Conservation (phyloP, 139 green algal species). For the Auxenochlorella protothecoides region DNA sequence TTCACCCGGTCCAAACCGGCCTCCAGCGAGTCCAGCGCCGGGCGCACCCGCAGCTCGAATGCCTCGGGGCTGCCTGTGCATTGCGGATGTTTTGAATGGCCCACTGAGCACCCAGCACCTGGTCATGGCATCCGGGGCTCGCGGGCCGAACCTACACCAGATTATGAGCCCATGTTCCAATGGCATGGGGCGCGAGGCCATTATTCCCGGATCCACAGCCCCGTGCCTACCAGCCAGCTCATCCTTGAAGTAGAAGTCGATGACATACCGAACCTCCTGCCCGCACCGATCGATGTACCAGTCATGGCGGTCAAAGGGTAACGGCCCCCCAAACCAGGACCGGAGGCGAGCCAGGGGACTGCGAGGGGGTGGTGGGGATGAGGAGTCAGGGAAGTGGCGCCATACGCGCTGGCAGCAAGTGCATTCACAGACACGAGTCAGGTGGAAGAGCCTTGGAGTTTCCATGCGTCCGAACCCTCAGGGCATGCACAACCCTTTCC, state of each 20-base stretch:
- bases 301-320: slow-evolving; percentile 91
- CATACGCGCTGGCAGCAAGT: not conserved
- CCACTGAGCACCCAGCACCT: too few species aligned
- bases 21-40: slow-evolving; percentile 69
- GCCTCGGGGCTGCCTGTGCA: slow-evolving; percentile 33
- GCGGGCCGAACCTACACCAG: too few species aligned
- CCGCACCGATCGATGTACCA: slow-evolving; percentile 86
- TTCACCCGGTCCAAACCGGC: slow-evolving; percentile 72
- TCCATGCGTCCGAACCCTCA: too few species aligned
- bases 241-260: slow-evolving; percentile 97
- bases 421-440: too few species aligned
- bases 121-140: too few species aligned
- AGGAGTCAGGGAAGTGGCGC: not conserved
- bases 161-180: too few species aligned
- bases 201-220: too few species aligned
- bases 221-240: slow-evolving; percentile 55
- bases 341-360: slow-evolving; percentile 66
- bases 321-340: slow-evolving; percentile 42
- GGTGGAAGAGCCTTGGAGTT: too few species aligned
- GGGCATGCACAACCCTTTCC: too few species aligned
- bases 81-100: too few species aligned
- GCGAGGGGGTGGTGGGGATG: not conserved
- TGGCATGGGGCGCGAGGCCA: too few species aligned
- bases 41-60: slow-evolving; percentile 75
- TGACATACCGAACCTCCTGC: slow-evolving; percentile 84